Conservation (phyloP, 352 stramenopile species). For the Phytophthora quininea region DNA sequence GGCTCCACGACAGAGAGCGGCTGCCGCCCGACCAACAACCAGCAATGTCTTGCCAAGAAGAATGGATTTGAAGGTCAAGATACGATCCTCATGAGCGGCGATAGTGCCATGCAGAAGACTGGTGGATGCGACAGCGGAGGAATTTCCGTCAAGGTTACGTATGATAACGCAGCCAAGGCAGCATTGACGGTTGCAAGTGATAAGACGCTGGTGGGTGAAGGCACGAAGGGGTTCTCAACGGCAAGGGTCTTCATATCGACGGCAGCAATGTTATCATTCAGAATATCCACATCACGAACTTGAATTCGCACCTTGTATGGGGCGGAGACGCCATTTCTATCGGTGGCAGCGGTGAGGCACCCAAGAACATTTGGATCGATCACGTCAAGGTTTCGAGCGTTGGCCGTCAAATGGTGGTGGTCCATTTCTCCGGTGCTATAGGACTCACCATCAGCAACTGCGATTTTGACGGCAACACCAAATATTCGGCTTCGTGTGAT, state of each 20-base stretch:
- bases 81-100: slow-evolving; percentile 30
- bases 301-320: slow-evolving; percentile 39
- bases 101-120: slow-evolving; percentile 27
- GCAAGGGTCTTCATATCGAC: slow-evolving; percentile 31
- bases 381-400: slow-evolving; percentile 35
- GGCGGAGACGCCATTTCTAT: slow-evolving; percentile 32
- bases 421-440: slow-evolving; percentile 12
- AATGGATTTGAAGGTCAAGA: slow-evolving; percentile 47
- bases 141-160: slow-evolving; percentile 23
- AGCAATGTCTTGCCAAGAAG: slow-evolving; percentile 41
- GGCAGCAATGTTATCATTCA: slow-evolving; percentile 43
- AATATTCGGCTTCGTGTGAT: slow-evolving; percentile 51
- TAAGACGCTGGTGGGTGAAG: slow-evolving; percentile 36
- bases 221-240: slow-evolving; percentile 36
- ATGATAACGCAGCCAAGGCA: slow-evolving; percentile 27
- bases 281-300: slow-evolving; percentile 43
- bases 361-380: slow-evolving; percentile 38
- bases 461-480: slow-evolving; percentile 53
- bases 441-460: slow-evolving; percentile 28
- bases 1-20: slow-evolving; percentile 25
- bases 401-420: slow-evolving; percentile 32
- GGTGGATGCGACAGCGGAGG: slow-evolving; percentile 24
- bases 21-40: slow-evolving; percentile 25
- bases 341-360: slow-evolving; percentile 1
- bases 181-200: slow-evolving; percentile 22